Percentiles rank a stretch among this genome's conserved stretches.
Evolutionary conservation across 148 eudicot species (phyloP).

Genomic region (Amaranthus cruentus): DNA sequence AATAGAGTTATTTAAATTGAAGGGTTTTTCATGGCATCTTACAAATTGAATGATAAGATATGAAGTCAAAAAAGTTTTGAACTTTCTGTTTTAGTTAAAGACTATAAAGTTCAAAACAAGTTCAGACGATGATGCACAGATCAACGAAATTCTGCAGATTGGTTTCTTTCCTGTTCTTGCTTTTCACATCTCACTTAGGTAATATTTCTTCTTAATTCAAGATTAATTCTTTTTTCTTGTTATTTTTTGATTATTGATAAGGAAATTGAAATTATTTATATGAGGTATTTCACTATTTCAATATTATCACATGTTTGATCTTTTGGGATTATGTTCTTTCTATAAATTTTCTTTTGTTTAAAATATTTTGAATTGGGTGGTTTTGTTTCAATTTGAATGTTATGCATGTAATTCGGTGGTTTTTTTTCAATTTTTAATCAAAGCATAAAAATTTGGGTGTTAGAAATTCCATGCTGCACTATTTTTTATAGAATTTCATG

Average conservation of each 20-base stretch:
- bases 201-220: background rate
- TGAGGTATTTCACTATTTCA: background rate
- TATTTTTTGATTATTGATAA: background rate
- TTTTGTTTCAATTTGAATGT: slow-evolving; percentile 6
- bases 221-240: background rate
- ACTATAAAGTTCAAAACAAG: slow-evolving; percentile 7
- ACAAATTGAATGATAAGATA: background rate
- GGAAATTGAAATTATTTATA: background rate
- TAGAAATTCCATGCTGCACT: background rate
- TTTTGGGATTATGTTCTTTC: background rate
- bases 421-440: too few species aligned
- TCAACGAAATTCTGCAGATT: slow-evolving; percentile 17
- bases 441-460: background rate
- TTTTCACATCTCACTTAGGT: slow-evolving; percentile 22
- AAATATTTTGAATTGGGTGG: background rate
- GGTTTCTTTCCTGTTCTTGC: slow-evolving; percentile 11
- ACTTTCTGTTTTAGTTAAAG: slow-evolving; percentile 3
- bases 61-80: slow-evolving; percentile 1
- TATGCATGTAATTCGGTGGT: background rate
- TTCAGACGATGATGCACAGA: slow-evolving; percentile 4
- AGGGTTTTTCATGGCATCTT: slow-evolving; percentile 12
- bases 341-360: background rate
- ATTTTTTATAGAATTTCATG: background rate
- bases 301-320: background rate
- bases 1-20: slow-evolving; percentile 7